Percentiles rank a stretch among this genome's conserved stretches.
phyloP scores from a whole-genome alignment of 305 asterid species.

The Ilex paraguariensis region DNA sequence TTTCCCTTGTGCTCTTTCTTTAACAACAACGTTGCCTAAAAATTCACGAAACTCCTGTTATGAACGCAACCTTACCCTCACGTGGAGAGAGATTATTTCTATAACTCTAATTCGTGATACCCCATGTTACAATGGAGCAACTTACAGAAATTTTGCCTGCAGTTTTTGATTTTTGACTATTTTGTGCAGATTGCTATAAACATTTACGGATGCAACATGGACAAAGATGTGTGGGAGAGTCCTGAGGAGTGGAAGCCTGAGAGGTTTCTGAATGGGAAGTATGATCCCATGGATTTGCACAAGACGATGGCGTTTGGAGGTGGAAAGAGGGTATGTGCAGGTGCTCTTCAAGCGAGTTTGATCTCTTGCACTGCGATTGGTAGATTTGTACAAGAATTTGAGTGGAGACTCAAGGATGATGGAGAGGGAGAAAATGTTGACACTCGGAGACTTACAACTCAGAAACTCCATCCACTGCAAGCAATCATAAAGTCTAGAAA shows the following conservation, averaged over 20 bases:
- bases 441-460: slow-evolving; percentile 12
- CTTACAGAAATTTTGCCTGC: too few species aligned
- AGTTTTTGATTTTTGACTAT: too few species aligned
- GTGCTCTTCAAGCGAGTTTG: slow-evolving; percentile 77
- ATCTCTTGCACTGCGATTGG: slow-evolving; percentile 63
- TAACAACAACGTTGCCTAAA: too few species aligned
- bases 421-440: slow-evolving; percentile 72
- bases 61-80: too few species aligned
- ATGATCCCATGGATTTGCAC: slow-evolving; percentile 47
- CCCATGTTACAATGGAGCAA: too few species aligned
- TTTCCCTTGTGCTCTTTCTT: too few species aligned
- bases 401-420: slow-evolving; percentile 56
- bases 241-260: slow-evolving; percentile 81
- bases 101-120: too few species aligned
- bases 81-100: too few species aligned
- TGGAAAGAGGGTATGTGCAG: slow-evolving; percentile 84
- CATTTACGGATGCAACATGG: slow-evolving; percentile 85
- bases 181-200: slow-evolving; percentile 67
- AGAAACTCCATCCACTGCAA: slow-evolving; percentile 44
- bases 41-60: too few species aligned
- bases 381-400: slow-evolving; percentile 76
- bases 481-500: slow-evolving; percentile 45
- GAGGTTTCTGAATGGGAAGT: slow-evolving; percentile 48
- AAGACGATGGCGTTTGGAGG: slow-evolving; percentile 86
- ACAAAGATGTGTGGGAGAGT: slow-evolving; percentile 50